A percentile compares a stretch with the other conserved stretches of the same genome.
Evolutionary conservation across 305 asterid species (phyloP).

Genomic region (Fraxinus sp.): DNA sequence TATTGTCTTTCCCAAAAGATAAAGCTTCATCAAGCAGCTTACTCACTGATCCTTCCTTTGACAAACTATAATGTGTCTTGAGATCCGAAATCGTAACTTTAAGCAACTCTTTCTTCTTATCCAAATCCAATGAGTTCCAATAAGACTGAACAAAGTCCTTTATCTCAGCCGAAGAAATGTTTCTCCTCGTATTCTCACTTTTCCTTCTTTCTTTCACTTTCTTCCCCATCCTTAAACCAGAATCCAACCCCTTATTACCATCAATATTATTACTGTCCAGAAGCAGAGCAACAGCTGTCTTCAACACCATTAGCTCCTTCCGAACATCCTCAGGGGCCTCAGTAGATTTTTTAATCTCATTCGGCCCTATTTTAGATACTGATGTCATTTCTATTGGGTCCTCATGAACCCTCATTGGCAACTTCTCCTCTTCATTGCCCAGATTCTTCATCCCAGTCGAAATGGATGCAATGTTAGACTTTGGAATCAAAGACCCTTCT

Average conservation of each 20-base stretch:
- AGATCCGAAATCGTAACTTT: constrained; percentile 54
- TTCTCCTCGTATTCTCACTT: constrained; percentile 42
- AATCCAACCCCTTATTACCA: constrained; percentile 45
- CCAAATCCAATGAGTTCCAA: constrained; percentile 69
- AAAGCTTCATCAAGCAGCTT: constrained; percentile 56
- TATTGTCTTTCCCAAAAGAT: constrained; percentile 54
- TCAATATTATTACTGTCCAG: background rate
- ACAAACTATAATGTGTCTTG: constrained; percentile 55
- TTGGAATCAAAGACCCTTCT: background rate
- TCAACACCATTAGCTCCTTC: constrained; percentile 67
- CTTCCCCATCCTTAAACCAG: constrained; percentile 48
- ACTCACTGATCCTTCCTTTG: constrained; percentile 42
- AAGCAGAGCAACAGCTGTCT: background rate
- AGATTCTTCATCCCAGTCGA: constrained; percentile 87
- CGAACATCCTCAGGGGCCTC: constrained; percentile 84
- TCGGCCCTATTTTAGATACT: constrained; percentile 65
- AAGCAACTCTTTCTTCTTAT: constrained; percentile 59
- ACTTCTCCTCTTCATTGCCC: constrained; percentile 73
- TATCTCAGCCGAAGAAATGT: constrained; percentile 58
- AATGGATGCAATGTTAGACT: constrained; percentile 51
- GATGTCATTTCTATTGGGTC: constrained; percentile 71
- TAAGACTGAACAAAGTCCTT: constrained; percentile 62
- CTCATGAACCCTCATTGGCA: constrained; percentile 29
- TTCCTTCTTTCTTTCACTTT: constrained; percentile 65
- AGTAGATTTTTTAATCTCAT: constrained; percentile 76